Base-by-base conservation (phyloP, 345 rosid species). In the Linum lewisii region DNA sequence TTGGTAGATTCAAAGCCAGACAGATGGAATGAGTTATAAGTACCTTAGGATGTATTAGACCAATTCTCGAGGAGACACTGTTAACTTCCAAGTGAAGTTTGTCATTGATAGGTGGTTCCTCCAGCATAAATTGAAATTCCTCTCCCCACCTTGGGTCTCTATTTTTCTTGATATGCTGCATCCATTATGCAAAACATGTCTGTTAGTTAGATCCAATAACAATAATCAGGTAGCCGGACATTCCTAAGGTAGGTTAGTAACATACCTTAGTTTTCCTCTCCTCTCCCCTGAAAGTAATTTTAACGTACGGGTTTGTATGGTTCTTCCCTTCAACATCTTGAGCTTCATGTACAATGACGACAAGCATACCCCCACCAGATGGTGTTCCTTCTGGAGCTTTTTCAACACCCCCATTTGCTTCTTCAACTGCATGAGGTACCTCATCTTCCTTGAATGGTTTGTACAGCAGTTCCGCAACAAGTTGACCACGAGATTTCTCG, bases 291-390 rank as follows among this genome's bases (percentile, higher is more conserved):
- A 52, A 52, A 52, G 25, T 21, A 24, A 52, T 52, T 21, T 24
- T 52, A 18, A 21, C 56, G 20, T 21, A 52, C 6, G 56, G 56
- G 20, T 52, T 52, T 20, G 56, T 52, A 21, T 52, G 56, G 56
- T 52, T 24, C 82, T 91, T 91, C 34, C 98, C 98, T 76, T 91
- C 98, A 71, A 88, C 78, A 68, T 86, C 95, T 63, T 52, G 56
- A n/a, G 56, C 56, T 52, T 18, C 56, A 21, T 52, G 56, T 9
- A 52, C 24, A 52, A 52, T 52, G 25, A 52, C 56, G 14, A 52
- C 56, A 6, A 52, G 56, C 56, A 52, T 20, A 21, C 56, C 56
- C 13, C 56, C 56, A 52, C 56, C 25, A 52, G 56, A 2, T 6
- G 56, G 56, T 3, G 56, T 52, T 52, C 56, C 56, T 4, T 52